These are phyloP conservation scores for Mercurialis annua DNA, from an alignment of 345 rosid genomes.

Conservation along the genomic window DNA sequence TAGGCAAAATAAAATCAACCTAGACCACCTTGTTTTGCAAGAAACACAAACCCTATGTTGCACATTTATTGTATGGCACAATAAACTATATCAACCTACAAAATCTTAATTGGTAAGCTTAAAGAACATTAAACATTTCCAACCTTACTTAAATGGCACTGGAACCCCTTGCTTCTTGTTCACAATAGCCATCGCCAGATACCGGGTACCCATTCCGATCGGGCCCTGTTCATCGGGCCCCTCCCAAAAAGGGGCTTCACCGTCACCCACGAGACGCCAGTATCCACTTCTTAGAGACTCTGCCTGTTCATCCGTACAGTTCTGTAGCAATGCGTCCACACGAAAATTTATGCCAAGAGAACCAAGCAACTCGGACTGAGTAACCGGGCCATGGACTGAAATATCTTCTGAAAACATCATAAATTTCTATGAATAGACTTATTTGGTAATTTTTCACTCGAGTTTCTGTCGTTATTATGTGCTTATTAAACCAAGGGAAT, in stretches of 20 bases:
- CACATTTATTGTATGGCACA: too few species aligned
- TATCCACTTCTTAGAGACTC: constrained; percentile 78
- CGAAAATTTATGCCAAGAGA: constrained; percentile 91
- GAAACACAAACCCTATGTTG: too few species aligned
- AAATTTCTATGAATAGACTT: constrained; percentile 7
- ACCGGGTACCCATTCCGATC: constrained; percentile 90
- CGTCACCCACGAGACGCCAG: constrained; percentile 95
- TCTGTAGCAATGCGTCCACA: constrained; percentile 61
- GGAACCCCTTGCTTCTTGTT: constrained; percentile 81
- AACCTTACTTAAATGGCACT: constrained; percentile 60
- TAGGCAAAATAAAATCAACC: too few species aligned
- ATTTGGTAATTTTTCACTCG: too few species aligned
- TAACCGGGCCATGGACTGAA: constrained; percentile 79
- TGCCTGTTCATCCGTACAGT: constrained; percentile 70
- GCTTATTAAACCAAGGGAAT: background rate
- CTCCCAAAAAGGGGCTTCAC: constrained; percentile 98
- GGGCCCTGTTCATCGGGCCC: constrained; percentile 74
- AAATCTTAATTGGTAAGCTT: too few species aligned
- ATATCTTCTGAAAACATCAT: constrained; percentile 53
- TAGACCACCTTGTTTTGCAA: too few species aligned
- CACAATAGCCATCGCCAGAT: constrained; percentile 81
- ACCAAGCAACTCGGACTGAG: constrained; percentile 89
- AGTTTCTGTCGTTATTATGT: background rate
- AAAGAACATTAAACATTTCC: background rate
- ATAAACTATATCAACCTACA: too few species aligned